phyloP scores from a whole-genome alignment of 371 early-diverging fungal genomes.

The Mortierella sp. region DNA sequence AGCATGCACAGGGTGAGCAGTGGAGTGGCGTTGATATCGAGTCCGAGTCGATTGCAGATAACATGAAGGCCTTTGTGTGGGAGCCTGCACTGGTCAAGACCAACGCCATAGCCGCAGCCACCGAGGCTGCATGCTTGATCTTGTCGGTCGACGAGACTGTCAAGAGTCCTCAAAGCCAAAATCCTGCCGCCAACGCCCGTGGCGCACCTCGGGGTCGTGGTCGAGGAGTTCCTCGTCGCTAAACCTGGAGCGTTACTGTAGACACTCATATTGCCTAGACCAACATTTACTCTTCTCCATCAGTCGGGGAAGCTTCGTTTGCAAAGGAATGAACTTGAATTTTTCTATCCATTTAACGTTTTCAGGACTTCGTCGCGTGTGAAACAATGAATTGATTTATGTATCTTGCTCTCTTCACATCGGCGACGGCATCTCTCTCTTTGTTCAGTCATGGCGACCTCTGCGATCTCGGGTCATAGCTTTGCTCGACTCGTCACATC shows the following conservation, averaged over 20 bases:
- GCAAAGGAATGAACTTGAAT: too few relatives aligned
- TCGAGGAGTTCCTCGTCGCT: conserved; percentile 72
- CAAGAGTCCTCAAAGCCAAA: conserved; percentile 74
- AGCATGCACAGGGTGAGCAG: conserved; percentile 87
- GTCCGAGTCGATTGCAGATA: conserved; percentile 90
- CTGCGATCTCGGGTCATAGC: conserved; percentile 24
- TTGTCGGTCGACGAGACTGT: conserved; percentile 97
- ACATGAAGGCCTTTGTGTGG: conserved; percentile 97
- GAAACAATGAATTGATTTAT: too few relatives aligned
- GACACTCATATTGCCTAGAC: too few relatives aligned
- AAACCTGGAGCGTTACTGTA: conserved; percentile 9
- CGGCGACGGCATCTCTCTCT: too few relatives aligned
- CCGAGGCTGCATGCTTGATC: conserved; percentile 97
- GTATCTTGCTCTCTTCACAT: too few relatives aligned
- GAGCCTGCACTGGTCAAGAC: conserved; percentile 99
- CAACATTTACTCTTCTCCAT: too few relatives aligned
- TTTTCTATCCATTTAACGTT: too few relatives aligned
- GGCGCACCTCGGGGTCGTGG: conserved; percentile 67
- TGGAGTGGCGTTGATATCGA: conserved; percentile 97
- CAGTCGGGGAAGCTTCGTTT: too few relatives aligned
- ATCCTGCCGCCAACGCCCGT: conserved; percentile 67
- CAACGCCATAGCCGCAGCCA: conserved; percentile 95
- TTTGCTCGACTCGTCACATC: conserved; percentile 48
- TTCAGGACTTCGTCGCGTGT: too few relatives aligned
- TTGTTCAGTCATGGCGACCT: conserved; percentile 22